Evolutionary conservation across 768 basidiomycete genomes (phyloP), one percentile per base, ranked within the genome.

Genomic region (Cystobasidium tubakii): DNA sequence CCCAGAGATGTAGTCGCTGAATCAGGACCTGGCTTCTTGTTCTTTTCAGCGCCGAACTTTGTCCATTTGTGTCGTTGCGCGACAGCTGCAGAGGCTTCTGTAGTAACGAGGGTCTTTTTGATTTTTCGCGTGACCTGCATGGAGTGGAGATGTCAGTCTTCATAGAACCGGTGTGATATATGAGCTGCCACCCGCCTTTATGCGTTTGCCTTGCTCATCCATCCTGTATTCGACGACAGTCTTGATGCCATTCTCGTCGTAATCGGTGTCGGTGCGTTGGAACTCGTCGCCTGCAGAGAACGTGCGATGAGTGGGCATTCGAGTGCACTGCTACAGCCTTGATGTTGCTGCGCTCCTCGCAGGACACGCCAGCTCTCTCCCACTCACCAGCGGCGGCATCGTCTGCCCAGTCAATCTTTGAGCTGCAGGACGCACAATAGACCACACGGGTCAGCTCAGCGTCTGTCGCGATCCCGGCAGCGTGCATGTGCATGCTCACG

Each of bases 151-250:
- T n/a, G n/a, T n/a, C n/a, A n/a, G n/a, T n/a, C n/a, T n/a, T n/a
- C n/a, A n/a, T n/a, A n/a, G n/a, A n/a, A n/a, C n/a, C n/a, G n/a
- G n/a, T n/a, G n/a, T n/a, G n/a, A n/a, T n/a, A n/a, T n/a, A n/a
- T n/a, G n/a, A n/a, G n/a, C n/a, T n/a, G n/a, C n/a, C n/a, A n/a
- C 39, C 46, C 76, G 90, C 93, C 84, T 98, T 99, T 81, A 98
- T 87, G 81, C 90, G 92, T 83, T 93, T 92, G 7, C 92, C 95
- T 33, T 94, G 89, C 39, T 98, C 95, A 77, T 97, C 93, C 66
- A 90, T 81, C 31, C 84, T 84, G 81, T 89, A 92, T 79, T 92
- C 91, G 57, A 90, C 84, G 0, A 87, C 89, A n/a, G 89, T 89
- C 23, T 90, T 86, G 77, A 97, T 85, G 0, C 95, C 95, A 77